phyloP scores from a whole-genome alignment of 805 yeast species.

The Suhomyces vadensis region DNA sequence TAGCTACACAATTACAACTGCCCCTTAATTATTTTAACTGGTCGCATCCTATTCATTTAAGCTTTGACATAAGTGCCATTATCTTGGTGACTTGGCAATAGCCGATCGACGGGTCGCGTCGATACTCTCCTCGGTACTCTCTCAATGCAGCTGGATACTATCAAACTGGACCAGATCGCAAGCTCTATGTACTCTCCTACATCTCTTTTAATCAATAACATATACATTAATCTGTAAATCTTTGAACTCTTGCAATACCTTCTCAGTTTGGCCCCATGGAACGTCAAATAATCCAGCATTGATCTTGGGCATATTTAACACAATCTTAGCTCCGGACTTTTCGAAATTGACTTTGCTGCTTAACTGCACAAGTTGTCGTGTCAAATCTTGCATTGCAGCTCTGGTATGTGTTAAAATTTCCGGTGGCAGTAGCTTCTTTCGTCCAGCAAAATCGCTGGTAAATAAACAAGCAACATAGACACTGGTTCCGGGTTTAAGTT shows the following conservation, averaged over 20 bases:
- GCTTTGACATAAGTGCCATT: too few species aligned
- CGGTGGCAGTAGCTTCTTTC: constrained; percentile 38
- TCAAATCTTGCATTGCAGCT: constrained; percentile 49
- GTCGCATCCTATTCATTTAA: too few species aligned
- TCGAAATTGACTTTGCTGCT: constrained; percentile 7
- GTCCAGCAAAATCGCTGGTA: constrained; percentile 58
- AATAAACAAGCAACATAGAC: constrained; percentile 65
- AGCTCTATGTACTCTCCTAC: background rate
- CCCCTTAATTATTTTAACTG: too few species aligned
- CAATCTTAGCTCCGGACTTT: constrained; percentile 15
- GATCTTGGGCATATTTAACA: constrained; percentile 69
- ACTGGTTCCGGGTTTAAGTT: constrained; percentile 32
- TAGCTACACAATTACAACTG: too few species aligned
- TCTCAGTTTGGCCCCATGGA: constrained; percentile 74
- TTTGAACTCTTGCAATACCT: constrained; percentile 37
- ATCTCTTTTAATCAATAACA: constrained; percentile 38
- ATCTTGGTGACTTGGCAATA: too few species aligned
- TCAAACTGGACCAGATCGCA: too few species aligned
- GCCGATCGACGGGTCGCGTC: background rate
- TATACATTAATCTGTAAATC: constrained; percentile 47
- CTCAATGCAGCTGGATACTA: too few species aligned
- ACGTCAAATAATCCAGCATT: constrained; percentile 80
- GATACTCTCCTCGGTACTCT: too few species aligned
- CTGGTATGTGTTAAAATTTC: constrained; percentile 55
- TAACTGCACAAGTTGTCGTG: constrained; percentile 30